These are phyloP conservation scores for Pascua sp. DNA, from an alignment of 1,284 basidiomycete genomes.

Conservation along the genomic window DNA sequence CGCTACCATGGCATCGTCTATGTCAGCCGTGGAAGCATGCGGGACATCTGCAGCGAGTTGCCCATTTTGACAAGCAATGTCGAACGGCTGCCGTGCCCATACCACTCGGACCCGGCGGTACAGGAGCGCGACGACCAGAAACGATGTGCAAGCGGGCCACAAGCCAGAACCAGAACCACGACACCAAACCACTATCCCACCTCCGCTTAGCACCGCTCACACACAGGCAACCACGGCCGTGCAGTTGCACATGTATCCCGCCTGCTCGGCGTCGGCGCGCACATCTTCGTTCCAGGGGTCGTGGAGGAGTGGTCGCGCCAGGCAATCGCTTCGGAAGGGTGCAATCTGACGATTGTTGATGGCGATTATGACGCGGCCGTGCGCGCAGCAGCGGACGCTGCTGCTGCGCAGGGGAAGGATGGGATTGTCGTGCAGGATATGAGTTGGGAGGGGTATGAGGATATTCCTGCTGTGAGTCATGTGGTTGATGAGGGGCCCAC, in stretches of 20 bases:
- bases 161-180: too few relatives aligned
- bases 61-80: too few relatives aligned
- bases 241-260: slow-evolving; percentile 12
- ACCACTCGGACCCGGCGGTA: too few relatives aligned
- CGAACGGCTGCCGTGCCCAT: too few relatives aligned
- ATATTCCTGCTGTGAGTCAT: slow-evolving; percentile 8
- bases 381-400: slow-evolving; percentile 1
- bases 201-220: neutral
- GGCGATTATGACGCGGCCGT: slow-evolving; percentile 17
- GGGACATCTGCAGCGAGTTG: too few relatives aligned
- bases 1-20: too few relatives aligned
- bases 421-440: slow-evolving; percentile 18
- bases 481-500: too few relatives aligned
- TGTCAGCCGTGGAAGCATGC: too few relatives aligned
- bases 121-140: too few relatives aligned
- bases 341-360: slow-evolving; percentile 5
- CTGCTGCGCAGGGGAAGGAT: neutral
- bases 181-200: too few relatives aligned
- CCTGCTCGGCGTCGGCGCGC: slow-evolving; percentile 10
- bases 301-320: slow-evolving; percentile 15
- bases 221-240: slow-evolving; percentile 17
- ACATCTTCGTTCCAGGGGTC: slow-evolving; percentile 13
- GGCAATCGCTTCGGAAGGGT: slow-evolving; percentile 14
- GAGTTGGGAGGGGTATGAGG: slow-evolving; percentile 13
- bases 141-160: too few relatives aligned